Evolutionary conservation across 768 basidiomycete species (phyloP).

Genomic region (Saitozyma podzolica): DNA sequence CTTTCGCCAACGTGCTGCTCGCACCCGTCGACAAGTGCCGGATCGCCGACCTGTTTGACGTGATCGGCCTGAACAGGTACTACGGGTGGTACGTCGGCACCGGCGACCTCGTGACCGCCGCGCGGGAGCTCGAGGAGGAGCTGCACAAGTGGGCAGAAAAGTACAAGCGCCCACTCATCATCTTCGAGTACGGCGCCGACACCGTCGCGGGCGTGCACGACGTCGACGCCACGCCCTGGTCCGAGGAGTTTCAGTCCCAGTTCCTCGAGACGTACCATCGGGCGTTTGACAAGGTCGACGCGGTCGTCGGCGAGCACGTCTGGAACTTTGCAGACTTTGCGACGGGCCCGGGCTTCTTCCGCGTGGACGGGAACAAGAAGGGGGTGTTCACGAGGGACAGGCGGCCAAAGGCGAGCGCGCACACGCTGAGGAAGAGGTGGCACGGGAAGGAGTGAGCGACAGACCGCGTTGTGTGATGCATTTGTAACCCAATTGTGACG

Average conservation of each 20-base stretch:
- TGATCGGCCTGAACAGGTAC: constrained; percentile 38
- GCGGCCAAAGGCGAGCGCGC: constrained; percentile 28
- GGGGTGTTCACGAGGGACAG: constrained; percentile 29
- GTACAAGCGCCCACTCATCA: constrained; percentile 25
- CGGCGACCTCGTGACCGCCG: constrained; percentile 26
- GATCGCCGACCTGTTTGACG: constrained; percentile 33
- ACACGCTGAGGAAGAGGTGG: constrained; percentile 32
- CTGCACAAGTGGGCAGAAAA: constrained; percentile 16
- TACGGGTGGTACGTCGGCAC: constrained; percentile 37
- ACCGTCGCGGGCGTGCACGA: constrained; percentile 26
- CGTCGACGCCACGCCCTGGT: constrained; percentile 26
- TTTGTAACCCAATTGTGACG: too few species aligned
- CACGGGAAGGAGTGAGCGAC: constrained; percentile 4
- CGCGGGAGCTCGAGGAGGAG: constrained; percentile 24
- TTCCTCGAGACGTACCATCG: constrained; percentile 28
- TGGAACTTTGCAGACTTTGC: constrained; percentile 40
- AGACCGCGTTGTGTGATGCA: not conserved
- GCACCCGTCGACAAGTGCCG: constrained; percentile 8
- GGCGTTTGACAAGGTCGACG: constrained; percentile 29
- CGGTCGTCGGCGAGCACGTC: constrained; percentile 29
- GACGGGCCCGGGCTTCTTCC: constrained; percentile 26
- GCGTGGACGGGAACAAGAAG: constrained; percentile 39
- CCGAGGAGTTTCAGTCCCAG: constrained; percentile 30
- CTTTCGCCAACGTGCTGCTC: constrained; percentile 24
- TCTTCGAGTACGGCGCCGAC: constrained; percentile 33